Conservation (phyloP, 2,329 filamentous ascomycete genomes). For the Botrytis deweyae region DNA sequence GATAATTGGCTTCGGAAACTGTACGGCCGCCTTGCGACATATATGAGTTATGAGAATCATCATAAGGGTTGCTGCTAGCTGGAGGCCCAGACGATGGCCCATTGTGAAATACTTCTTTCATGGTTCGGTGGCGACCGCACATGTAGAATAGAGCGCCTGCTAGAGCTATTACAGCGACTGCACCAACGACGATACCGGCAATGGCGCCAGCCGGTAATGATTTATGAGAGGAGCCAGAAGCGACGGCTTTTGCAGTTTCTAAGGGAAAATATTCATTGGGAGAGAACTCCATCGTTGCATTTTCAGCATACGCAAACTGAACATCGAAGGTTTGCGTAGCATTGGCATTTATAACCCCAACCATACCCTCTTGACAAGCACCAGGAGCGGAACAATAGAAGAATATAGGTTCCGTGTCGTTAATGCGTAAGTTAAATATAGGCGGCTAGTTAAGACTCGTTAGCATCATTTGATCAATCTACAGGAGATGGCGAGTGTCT, state of each 20-base stretch:
- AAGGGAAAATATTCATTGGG: constrained; percentile 56
- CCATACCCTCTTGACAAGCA: constrained; percentile 70
- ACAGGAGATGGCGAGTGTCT: constrained; percentile 29
- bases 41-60: constrained; percentile 28
- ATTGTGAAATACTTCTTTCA: constrained; percentile 23
- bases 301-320: constrained; percentile 49
- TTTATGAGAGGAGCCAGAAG: neutral
- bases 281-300: constrained; percentile 52
- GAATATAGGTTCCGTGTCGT: constrained; percentile 63
- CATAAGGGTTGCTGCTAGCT: constrained; percentile 10
- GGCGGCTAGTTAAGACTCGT: constrained; percentile 38
- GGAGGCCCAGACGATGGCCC: neutral
- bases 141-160: constrained; percentile 49
- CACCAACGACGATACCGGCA: constrained; percentile 58
- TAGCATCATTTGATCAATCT: constrained; percentile 8
- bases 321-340: constrained; percentile 47
- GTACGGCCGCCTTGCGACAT: constrained; percentile 24
- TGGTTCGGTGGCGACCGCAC: constrained; percentile 40
- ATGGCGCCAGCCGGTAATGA: constrained; percentile 51
- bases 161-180: constrained; percentile 43
- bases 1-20: constrained; percentile 30
- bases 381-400: constrained; percentile 68
- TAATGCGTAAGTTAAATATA: constrained; percentile 49
- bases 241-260: constrained; percentile 42
- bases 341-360: constrained; percentile 72